Percentiles rank a stretch among this genome's conserved stretches.
These are phyloP conservation scores for Colletotrichum salicis DNA, from an alignment of 2,329 filamentous ascomycete genomes.

Conservation along the genomic window DNA sequence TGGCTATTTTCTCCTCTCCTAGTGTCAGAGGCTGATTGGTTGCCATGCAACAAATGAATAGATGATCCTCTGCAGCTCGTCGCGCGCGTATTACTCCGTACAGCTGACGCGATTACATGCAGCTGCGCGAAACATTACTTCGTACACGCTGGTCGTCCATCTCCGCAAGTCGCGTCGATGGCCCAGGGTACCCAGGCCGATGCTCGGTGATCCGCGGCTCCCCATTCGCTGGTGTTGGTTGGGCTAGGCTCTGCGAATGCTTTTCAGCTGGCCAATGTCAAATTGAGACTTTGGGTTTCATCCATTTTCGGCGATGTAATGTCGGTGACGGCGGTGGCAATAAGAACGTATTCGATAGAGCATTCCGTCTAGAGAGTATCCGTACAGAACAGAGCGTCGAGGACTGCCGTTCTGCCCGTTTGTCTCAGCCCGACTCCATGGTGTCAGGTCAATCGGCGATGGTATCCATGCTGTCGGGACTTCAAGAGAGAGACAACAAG, in stretches of 20 bases:
- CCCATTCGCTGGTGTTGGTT: slow-evolving; percentile 10
- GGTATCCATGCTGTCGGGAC: slow-evolving; percentile 13
- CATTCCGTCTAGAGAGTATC: neutral
- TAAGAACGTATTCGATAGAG: neutral
- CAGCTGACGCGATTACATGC: slow-evolving; percentile 9
- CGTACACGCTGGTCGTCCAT: slow-evolving; percentile 15
- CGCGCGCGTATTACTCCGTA: slow-evolving; percentile 3
- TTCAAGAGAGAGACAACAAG: neutral
- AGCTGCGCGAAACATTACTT: slow-evolving; percentile 19
- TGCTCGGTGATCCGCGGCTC: neutral
- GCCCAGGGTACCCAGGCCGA: slow-evolving; percentile 5
- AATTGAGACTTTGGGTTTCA: slow-evolving; percentile 16
- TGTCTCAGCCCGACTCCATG: slow-evolving; percentile 27
- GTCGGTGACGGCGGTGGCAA: slow-evolving; percentile 13
- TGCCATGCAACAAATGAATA: neutral
- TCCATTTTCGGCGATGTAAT: slow-evolving; percentile 21
- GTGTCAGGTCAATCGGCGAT: slow-evolving; percentile 3
- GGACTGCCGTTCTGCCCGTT: neutral
- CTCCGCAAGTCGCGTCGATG: slow-evolving; percentile 13
- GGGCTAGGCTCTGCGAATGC: neutral
- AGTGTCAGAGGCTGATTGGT: slow-evolving; percentile 6
- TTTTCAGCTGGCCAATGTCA: slow-evolving; percentile 18
- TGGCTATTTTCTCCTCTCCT: neutral
- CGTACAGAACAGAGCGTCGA: neutral
- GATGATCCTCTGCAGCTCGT: slow-evolving; percentile 11